Evolutionary conservation across 2,329 filamentous ascomycete genomes (phyloP).

Genomic region (Beauveria pseudobassiana): DNA sequence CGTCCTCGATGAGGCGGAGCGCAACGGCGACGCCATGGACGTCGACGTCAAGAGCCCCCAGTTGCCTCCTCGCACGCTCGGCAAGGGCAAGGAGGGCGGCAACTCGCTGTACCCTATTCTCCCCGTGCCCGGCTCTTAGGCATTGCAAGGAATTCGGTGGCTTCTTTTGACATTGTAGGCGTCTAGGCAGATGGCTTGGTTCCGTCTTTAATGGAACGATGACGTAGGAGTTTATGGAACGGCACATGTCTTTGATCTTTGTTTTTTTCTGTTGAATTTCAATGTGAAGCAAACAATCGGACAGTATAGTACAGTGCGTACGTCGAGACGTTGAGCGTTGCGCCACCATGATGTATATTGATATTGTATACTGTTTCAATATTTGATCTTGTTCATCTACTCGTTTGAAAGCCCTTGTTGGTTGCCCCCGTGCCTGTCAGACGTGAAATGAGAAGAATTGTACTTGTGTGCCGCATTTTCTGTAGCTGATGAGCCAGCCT

Average conservation of each 20-base stretch:
- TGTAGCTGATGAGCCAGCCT: no score
- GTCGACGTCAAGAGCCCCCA: conserved; percentile 27
- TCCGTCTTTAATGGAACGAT: neutral
- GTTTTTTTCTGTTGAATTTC: neutral
- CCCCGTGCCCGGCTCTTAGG: conserved; percentile 28
- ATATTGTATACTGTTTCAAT: neutral
- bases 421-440: no score
- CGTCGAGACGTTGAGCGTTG: neutral
- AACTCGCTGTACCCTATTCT: conserved; percentile 33
- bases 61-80: conserved; percentile 14
- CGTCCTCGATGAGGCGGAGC: conserved; percentile 24
- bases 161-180: conserved; percentile 1
- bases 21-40: conserved; percentile 28
- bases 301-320: neutral
- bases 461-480: no score
- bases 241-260: neutral
- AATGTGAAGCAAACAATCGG: neutral
- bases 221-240: neutral
- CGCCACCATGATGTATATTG: conserved; percentile 5
- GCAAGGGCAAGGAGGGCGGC: conserved; percentile 22
- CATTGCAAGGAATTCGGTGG: neutral
- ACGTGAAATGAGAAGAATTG: no score
- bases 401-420: no score
- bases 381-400: no score
- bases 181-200: neutral